A percentile compares a stretch with the other conserved stretches of the same genome.
These are phyloP conservation scores for Iris pallida DNA, from an alignment of 116 monocot genomes.

Conservation along the genomic window DNA sequence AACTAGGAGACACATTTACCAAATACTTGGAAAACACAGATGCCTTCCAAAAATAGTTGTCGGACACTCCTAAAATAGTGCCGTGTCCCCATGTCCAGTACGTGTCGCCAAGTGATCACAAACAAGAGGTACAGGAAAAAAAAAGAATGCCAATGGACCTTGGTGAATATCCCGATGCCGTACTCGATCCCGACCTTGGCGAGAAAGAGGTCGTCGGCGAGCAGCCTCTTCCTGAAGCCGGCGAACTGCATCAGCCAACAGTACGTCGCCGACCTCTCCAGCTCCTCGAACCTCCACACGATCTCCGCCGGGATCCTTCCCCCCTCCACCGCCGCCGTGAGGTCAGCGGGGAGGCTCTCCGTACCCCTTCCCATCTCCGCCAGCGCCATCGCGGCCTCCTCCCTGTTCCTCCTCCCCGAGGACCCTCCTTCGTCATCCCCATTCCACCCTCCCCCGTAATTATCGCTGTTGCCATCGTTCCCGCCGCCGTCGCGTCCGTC, in stretches of 20 bases:
- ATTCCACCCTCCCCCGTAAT: constrained; percentile 11
- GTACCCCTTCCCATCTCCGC: constrained; percentile 40
- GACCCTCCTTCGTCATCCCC: constrained; percentile 12
- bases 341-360: constrained; percentile 59
- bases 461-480: constrained; percentile 10
- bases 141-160: no score
- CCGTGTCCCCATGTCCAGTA: no score
- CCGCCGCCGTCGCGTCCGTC: constrained; percentile 4
- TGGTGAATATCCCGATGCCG: constrained; percentile 73
- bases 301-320: constrained; percentile 53
- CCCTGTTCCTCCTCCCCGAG: constrained; percentile 29
- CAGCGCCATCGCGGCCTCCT: constrained; percentile 55
- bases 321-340: constrained; percentile 54
- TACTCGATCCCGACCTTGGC: constrained; percentile 88
- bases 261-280: no score
- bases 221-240: no score
- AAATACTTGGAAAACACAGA: no score
- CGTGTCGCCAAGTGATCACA: no score
- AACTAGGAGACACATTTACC: no score
- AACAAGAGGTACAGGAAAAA: no score
- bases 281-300: constrained; percentile 44
- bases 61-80: no score
- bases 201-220: constrained; percentile 82
- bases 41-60: no score
- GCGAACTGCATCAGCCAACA: no score